Evolutionary conservation across 179 eudicot species (phyloP), one percentile per base, ranked within the genome.

Genomic region (Spergularia azorica): DNA sequence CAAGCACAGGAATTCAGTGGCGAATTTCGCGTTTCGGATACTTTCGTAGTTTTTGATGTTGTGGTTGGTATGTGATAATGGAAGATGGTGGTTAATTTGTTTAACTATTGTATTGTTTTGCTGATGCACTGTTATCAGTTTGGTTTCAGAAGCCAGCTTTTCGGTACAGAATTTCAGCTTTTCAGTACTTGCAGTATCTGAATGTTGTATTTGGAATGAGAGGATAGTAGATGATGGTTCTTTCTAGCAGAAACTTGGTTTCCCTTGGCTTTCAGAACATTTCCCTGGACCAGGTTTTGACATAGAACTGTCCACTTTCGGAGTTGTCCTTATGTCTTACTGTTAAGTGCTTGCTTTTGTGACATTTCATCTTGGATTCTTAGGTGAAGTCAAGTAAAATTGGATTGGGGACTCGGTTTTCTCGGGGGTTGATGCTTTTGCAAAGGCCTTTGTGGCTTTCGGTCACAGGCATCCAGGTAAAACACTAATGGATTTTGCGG

Each of bases 231-330:
- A 73, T 76, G 85, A 76, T 79, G 26, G 65, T 52, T 68, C 56
- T 56, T 20, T 51, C 75, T 38, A 56, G 59, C 57, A 71, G n/a
- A 72, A 78, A 51, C 72, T 71, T 55, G 52, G 68, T 17, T 74
- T 9, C 21, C 39, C 70, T 18, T 21, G 60, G 69, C 18, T 54
- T 57, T 55, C 64, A 3, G 32, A 9, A 38, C 73, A 72, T 57
- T 38, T 16, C 46, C n/a, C 70, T 46, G 8, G 72, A 66, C 60
- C 79, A 81, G 80, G 86, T 83, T 51, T 41, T 36, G 62, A 62
- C 71, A 41, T 48, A 1, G 0, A 12, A 16, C 13, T 6, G 52
- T 9, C 21, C 20, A 11, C 46, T 21, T 51, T 63, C 32, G 16
- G 8, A 63, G 12, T 54, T 50, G 18, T 69, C 9, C n/a, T 11